Conservation (phyloP, 108 stramenopile species). For the Conticribra guillardii region DNA sequence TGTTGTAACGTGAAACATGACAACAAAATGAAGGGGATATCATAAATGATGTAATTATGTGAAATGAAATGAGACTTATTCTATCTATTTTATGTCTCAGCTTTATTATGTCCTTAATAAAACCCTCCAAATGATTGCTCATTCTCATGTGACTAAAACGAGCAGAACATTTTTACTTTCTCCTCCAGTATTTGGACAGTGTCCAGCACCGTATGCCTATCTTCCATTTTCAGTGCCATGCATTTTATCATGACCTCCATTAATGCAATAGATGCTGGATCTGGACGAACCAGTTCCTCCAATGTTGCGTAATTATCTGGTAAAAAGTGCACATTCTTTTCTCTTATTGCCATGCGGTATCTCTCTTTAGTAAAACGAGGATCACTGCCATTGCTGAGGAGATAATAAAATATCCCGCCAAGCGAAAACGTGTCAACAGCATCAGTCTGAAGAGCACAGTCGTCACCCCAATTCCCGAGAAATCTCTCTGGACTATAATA, state of each 20-base stretch:
- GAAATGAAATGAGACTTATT: background rate
- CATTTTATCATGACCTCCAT: conserved; percentile 19
- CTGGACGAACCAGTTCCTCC: background rate
- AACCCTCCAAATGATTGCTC: no score
- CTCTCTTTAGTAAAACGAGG: conserved; percentile 13
- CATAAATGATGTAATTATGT: background rate
- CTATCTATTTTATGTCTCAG: no score
- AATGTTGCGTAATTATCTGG: background rate
- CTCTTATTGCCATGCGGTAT: no score
- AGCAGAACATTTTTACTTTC: background rate
- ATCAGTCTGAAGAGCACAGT: conserved; percentile 20
- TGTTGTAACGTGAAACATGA: conserved; percentile 2
- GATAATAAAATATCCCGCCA: conserved; percentile 22
- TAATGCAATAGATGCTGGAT: conserved; percentile 33
- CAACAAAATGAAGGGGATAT: background rate
- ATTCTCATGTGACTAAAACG: background rate
- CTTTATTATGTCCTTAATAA: no score
- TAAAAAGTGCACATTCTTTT: conserved; percentile 1
- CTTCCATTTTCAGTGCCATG: conserved; percentile 12
- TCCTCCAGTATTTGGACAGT: conserved; percentile 27
- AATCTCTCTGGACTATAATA: conserved; percentile 20
- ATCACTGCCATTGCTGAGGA: conserved; percentile 12
- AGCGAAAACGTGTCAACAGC: conserved; percentile 22
- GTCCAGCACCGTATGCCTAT: conserved; percentile 28
- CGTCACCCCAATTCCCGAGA: no score